Conservation (phyloP, 768 basidiomycete species). For the Phaeotremella skinneri region DNA sequence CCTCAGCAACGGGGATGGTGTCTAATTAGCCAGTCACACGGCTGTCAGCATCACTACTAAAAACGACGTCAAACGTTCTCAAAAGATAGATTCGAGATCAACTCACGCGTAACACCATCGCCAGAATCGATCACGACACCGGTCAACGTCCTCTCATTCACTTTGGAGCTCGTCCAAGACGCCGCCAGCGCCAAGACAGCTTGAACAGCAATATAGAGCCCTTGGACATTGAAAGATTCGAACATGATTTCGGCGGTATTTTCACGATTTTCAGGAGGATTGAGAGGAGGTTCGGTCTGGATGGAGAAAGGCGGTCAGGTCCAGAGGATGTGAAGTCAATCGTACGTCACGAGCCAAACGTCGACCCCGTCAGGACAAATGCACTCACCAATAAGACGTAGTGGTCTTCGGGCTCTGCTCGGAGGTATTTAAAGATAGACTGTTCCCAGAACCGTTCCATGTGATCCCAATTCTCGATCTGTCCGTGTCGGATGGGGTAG, state of each 20-base stretch:
- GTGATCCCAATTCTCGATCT: slow-evolving; percentile 83
- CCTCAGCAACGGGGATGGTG: slow-evolving; percentile 86
- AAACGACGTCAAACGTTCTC: not conserved
- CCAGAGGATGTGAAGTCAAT: not conserved
- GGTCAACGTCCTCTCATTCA: slow-evolving; percentile 84
- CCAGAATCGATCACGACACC: slow-evolving; percentile 99
- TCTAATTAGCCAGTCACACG: slow-evolving; percentile 50
- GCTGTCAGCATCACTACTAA: slow-evolving; percentile 6
- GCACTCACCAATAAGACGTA: slow-evolving; percentile 86
- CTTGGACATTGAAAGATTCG: slow-evolving; percentile 99
- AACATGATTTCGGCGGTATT: slow-evolving; percentile 99
- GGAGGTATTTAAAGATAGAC: slow-evolving; percentile 98
- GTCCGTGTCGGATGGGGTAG: slow-evolving; percentile 95
- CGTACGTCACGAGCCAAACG: not conserved
- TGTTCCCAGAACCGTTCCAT: slow-evolving; percentile 99
- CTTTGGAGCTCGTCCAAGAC: slow-evolving; percentile 89
- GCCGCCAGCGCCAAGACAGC: slow-evolving; percentile 97
- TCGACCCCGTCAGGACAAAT: not conserved
- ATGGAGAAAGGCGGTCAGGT: slow-evolving; percentile 8
- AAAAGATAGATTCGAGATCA: not conserved
- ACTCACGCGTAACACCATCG: slow-evolving; percentile 85
- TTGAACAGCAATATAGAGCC: slow-evolving; percentile 96
- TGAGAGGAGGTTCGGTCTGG: slow-evolving; percentile 98
- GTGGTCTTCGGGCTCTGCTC: slow-evolving; percentile 98
- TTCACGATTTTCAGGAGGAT: slow-evolving; percentile 97